A percentile compares a stretch with the other conserved stretches of the same genome.
These are phyloP conservation scores for Gossypium ekmanianum DNA, from an alignment of 345 rosid genomes.

Conservation along the genomic window DNA sequence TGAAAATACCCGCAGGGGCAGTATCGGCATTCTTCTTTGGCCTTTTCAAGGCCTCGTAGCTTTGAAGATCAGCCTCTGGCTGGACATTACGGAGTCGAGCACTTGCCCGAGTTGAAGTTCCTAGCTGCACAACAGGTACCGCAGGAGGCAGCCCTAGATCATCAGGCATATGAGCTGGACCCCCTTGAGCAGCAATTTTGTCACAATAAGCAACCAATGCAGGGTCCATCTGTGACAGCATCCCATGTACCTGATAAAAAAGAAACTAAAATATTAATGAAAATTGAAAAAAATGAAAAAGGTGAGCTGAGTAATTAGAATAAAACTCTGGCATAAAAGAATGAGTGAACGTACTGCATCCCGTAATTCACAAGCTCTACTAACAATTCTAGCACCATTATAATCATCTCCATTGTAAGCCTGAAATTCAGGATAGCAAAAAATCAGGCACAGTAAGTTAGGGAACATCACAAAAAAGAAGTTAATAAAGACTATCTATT, in stretches of 20 bases:
- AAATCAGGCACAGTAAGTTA: slow-evolving; percentile 9
- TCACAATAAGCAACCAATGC: slow-evolving; percentile 80
- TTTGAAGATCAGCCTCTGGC: slow-evolving; percentile 68
- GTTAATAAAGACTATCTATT: not conserved
- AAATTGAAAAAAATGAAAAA: not conserved
- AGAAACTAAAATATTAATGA: not conserved
- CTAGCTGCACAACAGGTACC: slow-evolving; percentile 70
- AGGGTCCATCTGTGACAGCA: slow-evolving; percentile 97
- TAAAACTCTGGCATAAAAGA: not conserved
- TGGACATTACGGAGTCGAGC: slow-evolving; percentile 88
- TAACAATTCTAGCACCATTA: slow-evolving; percentile 86
- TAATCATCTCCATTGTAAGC: slow-evolving; percentile 91
- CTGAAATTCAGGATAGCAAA: slow-evolving; percentile 35
- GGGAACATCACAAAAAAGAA: not conserved
- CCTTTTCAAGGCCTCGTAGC: slow-evolving; percentile 66
- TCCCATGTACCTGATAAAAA: slow-evolving; percentile 72
- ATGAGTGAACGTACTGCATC: slow-evolving; percentile 60
- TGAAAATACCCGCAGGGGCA: slow-evolving; percentile 45
- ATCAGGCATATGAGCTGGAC: slow-evolving; percentile 78
- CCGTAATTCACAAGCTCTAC: slow-evolving; percentile 87
- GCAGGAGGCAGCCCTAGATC: slow-evolving; percentile 60
- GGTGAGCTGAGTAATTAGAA: not conserved
- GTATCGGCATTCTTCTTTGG: slow-evolving; percentile 61
- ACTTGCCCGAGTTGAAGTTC: slow-evolving; percentile 75
- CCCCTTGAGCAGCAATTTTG: slow-evolving; percentile 83